Evolutionary conservation across 331 rosid species (phyloP), one percentile per base, ranked within the genome.

Genomic region (Telfairia occidentalis): DNA sequence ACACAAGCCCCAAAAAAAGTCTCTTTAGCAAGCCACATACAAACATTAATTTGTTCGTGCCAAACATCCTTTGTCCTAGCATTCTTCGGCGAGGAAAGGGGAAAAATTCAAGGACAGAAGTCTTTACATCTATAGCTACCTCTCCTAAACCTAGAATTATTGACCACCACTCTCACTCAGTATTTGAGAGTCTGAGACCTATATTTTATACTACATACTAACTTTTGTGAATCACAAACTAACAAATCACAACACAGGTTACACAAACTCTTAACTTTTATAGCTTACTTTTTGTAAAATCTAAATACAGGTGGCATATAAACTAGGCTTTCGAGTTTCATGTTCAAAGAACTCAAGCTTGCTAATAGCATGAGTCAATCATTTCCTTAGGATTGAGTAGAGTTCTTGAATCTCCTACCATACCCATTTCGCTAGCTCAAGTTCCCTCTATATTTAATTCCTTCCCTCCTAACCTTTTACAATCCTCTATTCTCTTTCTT

Each of bases 1-100:
- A 70, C 48, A 79, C 73, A 65, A 11, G 52, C 81, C 78, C 82
- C 53, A 65, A 71, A 83, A 81, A 67, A 72, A 59, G 54, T 80
- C 63, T 61, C 23, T 43, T 40, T 76, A 71, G 83, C 0, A 21
- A 73, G 61, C 83, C 67, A 42, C 40, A 67, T 60, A 37, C 75
- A 28, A 28, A n/a, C 46, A 60, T 30, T 60, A 30, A 42, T 5
- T 52, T 52, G 0, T 52, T 52, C 21, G 58, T 52, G 7, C 28
- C 58, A 52, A 52, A 52, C 23, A 12, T 52, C 28, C 28, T 52
- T 52, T 24, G 28, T 19, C 23, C 15, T 53, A 53, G 60, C 30
- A 26, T 28, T 57, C 35, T 28, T 57, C 3, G 23, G 32, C 16
- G 13, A 54, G 32, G 32, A 54, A 57, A 57, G 34, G 64, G 32